These are phyloP conservation scores for Paulownia fortunei DNA, from an alignment of 257 asterid species.

Conservation along the genomic window DNA sequence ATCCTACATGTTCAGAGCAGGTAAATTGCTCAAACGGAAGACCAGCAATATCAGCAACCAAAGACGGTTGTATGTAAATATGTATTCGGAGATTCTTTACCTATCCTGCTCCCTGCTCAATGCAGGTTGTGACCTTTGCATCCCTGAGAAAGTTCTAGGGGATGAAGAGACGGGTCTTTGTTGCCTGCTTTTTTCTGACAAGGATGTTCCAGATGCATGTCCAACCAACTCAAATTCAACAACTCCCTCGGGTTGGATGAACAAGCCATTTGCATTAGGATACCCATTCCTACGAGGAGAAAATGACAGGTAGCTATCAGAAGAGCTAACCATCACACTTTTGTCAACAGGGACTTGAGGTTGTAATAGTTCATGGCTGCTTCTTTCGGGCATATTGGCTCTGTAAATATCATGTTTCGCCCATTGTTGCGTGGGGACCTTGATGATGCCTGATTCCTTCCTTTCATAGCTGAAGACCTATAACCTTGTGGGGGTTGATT, in stretches of 20 bases:
- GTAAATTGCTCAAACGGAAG: conserved; percentile 39
- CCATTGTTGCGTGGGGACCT: conserved; percentile 50
- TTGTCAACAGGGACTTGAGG: conserved; percentile 40
- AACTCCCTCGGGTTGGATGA: conserved; percentile 45
- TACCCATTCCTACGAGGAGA: conserved; percentile 51
- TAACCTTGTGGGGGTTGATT: conserved; percentile 50
- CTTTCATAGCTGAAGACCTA: conserved; percentile 52
- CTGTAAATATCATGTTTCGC: conserved; percentile 32
- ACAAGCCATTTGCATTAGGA: conserved; percentile 35
- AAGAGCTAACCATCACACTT: conserved; percentile 16
- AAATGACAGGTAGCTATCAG: conserved; percentile 37
- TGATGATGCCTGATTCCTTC: conserved; percentile 46
- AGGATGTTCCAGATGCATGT: conserved; percentile 31
- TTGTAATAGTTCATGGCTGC: conserved; percentile 47
- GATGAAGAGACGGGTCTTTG: conserved; percentile 38
- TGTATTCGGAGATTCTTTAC: conserved; percentile 42
- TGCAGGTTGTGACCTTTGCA: conserved; percentile 41
- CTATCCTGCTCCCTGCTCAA: conserved; percentile 55
- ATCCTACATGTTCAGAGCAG: conserved; percentile 62
- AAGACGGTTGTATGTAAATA: conserved; percentile 23
- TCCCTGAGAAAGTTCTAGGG: conserved; percentile 38
- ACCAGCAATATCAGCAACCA: conserved; percentile 41
- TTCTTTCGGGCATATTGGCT: conserved; percentile 47
- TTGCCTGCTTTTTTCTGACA: conserved; percentile 42
- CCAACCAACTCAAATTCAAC: conserved; percentile 44